A percentile compares a stretch with the other conserved stretches of the same genome.
phyloP scores from a whole-genome alignment of 176 grass and related monocot genomes.

The Canna indica region DNA sequence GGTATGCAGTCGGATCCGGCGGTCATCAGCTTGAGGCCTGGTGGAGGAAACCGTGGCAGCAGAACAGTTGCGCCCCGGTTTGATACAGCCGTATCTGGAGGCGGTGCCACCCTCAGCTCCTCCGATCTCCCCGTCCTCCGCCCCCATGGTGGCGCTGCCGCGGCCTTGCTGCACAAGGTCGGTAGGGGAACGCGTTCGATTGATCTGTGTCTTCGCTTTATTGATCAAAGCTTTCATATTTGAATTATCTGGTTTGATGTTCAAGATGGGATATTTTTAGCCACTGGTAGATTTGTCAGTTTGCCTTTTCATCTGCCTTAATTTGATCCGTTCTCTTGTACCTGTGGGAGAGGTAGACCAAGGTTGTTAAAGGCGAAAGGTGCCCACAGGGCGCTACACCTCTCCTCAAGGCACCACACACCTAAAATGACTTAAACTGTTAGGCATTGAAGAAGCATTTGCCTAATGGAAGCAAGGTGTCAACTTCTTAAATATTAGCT shows the following conservation, averaged over 20 bases:
- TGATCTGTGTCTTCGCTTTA: constrained; percentile 29
- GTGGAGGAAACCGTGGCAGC: constrained; percentile 45
- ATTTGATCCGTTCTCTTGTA: background rate
- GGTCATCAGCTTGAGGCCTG: constrained; percentile 85
- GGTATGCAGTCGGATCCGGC: constrained; percentile 82
- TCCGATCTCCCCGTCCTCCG: constrained; percentile 28
- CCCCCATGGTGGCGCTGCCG: constrained; percentile 19
- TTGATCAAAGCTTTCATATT: constrained; percentile 20
- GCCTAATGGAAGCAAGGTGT: too few relatives aligned
- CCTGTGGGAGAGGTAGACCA: background rate
- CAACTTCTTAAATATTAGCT: too few relatives aligned
- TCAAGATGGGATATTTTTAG: background rate
- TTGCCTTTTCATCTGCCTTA: background rate
- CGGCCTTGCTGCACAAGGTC: constrained; percentile 43
- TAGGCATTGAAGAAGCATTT: too few relatives aligned
- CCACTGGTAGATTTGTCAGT: background rate
- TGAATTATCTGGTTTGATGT: background rate
- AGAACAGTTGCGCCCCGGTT: constrained; percentile 38
- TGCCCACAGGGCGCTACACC: too few relatives aligned
- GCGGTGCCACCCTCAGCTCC: constrained; percentile 8
- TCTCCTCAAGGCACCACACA: too few relatives aligned
- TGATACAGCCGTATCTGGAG: constrained; percentile 26
- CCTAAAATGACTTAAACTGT: too few relatives aligned
- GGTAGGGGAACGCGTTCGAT: constrained; percentile 6
- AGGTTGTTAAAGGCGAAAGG: too few relatives aligned